phyloP scores from a whole-genome alignment of 2,329 filamentous ascomycete species.

The Shiraia bambusicola region DNA sequence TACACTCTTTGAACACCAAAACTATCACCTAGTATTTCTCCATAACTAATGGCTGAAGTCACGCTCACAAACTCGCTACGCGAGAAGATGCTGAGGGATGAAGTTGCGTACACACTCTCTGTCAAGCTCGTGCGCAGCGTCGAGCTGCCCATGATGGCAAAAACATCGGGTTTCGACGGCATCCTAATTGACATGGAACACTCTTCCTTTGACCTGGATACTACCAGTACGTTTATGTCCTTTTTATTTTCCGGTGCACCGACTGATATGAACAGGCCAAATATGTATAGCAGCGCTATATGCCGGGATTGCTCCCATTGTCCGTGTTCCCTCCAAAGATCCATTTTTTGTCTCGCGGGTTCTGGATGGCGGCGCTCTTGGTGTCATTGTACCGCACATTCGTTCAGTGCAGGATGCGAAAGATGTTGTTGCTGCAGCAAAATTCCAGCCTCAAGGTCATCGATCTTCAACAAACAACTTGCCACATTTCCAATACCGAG shows the following conservation, averaged over 20 bases:
- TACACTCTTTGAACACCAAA: neutral
- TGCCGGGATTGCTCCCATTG: constrained; percentile 46
- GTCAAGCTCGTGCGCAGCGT: constrained; percentile 40
- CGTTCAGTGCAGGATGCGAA: constrained; percentile 41
- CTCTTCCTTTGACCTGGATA: constrained; percentile 42
- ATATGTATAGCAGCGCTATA: constrained; percentile 45
- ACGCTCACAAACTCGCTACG: constrained; percentile 33
- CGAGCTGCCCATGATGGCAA: constrained; percentile 44
- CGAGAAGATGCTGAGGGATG: constrained; percentile 30
- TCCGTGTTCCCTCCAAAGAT: constrained; percentile 46
- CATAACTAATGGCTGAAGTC: constrained; percentile 15
- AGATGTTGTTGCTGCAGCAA: constrained; percentile 42
- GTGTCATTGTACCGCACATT: constrained; percentile 48
- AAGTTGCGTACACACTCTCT: constrained; percentile 34
- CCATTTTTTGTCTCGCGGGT: constrained; percentile 44
- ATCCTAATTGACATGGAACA: constrained; percentile 53
- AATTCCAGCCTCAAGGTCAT: constrained; percentile 43
- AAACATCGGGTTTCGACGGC: constrained; percentile 46
- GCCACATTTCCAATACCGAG: constrained; percentile 41
- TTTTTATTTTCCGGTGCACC: neutral
- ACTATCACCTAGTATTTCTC: neutral
- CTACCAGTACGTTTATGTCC: constrained; percentile 13
- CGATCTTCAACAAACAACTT: constrained; percentile 43
- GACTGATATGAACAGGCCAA: constrained; percentile 23
- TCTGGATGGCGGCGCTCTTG: constrained; percentile 47